Evolutionary conservation across 306 rosid species (phyloP).

Genomic region (Malus sylvestris): DNA sequence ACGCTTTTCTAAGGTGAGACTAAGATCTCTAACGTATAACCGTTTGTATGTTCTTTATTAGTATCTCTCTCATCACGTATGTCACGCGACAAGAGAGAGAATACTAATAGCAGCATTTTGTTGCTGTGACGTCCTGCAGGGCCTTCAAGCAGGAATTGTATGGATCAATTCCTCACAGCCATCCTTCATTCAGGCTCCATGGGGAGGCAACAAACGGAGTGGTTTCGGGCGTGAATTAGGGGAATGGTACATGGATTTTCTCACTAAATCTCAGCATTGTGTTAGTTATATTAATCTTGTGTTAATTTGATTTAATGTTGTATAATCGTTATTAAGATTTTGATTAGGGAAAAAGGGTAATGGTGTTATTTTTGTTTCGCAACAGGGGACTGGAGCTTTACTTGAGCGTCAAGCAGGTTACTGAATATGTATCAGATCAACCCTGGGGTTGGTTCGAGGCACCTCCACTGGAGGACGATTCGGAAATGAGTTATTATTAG

Average conservation of each 20-base stretch:
- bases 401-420: constrained; percentile 84
- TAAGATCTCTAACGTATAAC: not conserved
- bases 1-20: constrained; percentile 64
- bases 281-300: not conserved
- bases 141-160: constrained; percentile 70
- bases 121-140: constrained; percentile 35
- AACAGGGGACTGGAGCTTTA: constrained; percentile 87
- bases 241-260: constrained; percentile 52
- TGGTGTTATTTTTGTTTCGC: not conserved
- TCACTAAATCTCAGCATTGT: not conserved
- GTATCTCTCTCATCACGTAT: not conserved
- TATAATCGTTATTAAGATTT: not conserved
- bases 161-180: constrained; percentile 97
- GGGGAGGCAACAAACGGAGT: constrained; percentile 92
- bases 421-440: constrained; percentile 62
- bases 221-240: constrained; percentile 95
- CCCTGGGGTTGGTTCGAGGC: constrained; percentile 81
- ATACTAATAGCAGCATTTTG: not conserved
- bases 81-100: too few relatives aligned
- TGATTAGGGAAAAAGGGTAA: not conserved
- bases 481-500: too few relatives aligned
- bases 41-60: not conserved
- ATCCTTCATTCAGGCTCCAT: constrained; percentile 86
- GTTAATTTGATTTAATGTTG: not conserved
- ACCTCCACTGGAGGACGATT: constrained; percentile 18